Percentiles rank a stretch among this genome's conserved stretches.
Evolutionary conservation across 2,329 filamentous ascomycete species (phyloP).

Genomic region (Colletotrichum tofieldiae): DNA sequence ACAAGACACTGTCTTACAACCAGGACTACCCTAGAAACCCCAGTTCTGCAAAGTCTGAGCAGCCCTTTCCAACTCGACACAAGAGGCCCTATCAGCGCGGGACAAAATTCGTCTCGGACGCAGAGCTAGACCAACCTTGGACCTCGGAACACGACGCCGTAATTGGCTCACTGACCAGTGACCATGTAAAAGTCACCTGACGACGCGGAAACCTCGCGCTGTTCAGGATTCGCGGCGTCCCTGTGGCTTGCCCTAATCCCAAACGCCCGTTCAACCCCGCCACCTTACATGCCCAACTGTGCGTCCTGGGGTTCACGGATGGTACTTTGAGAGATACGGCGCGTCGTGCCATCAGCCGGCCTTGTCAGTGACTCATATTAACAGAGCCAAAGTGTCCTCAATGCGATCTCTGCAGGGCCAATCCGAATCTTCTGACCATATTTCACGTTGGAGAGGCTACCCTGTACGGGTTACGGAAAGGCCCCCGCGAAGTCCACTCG

Average conservation of each 20-base stretch:
- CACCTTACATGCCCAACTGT: neutral
- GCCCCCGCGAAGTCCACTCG: neutral
- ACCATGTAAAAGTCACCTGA: constrained; percentile 15
- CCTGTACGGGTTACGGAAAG: too few relatives aligned
- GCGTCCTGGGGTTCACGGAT: neutral
- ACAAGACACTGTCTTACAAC: neutral
- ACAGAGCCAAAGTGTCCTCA: neutral
- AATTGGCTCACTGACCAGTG: neutral
- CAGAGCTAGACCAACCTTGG: neutral
- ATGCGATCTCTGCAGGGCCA: neutral
- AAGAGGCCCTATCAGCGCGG: neutral
- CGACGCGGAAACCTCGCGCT: constrained; percentile 3
- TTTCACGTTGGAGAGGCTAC: neutral
- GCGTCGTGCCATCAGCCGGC: neutral
- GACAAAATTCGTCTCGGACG: neutral
- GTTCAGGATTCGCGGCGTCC: neutral
- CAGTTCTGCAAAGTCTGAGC: neutral
- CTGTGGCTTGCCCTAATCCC: constrained; percentile 3
- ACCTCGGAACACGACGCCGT: neutral
- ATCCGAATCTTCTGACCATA: neutral
- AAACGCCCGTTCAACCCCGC: neutral
- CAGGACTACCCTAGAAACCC: neutral
- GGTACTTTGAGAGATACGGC: neutral
- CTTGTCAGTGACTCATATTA: neutral
- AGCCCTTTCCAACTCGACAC: neutral